Evolutionary conservation across 2,329 filamentous ascomycete species (phyloP).

Genomic region (Fusarium sp.): DNA sequence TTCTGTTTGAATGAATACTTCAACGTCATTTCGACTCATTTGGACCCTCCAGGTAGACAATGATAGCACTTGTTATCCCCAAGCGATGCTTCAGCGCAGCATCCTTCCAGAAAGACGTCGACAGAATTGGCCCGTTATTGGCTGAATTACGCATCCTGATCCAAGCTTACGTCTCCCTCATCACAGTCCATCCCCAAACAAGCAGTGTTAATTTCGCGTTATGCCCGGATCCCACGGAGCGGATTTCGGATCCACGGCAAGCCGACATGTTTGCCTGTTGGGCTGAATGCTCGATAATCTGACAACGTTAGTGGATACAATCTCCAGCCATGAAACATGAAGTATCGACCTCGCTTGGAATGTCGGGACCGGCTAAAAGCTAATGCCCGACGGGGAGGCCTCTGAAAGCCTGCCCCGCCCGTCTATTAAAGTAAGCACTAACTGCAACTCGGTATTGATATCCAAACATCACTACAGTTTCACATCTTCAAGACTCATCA

Average conservation of each 20-base stretch:
- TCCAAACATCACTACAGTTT: background rate
- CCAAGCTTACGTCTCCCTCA: background rate
- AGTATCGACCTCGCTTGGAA: background rate
- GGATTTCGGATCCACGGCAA: background rate
- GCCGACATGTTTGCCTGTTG: background rate
- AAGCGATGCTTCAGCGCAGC: background rate
- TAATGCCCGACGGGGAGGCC: background rate
- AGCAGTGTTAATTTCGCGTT: background rate
- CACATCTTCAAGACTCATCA: background rate
- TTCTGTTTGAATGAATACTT: background rate
- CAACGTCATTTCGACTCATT: background rate
- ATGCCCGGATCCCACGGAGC: background rate
- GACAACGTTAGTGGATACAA: background rate
- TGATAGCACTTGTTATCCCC: background rate
- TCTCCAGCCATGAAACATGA: background rate
- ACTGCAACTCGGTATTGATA: no score
- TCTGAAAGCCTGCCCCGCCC: background rate
- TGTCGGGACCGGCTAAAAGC: background rate
- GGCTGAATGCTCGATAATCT: background rate
- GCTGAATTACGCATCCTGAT: background rate
- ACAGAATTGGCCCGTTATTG: fast-evolving
- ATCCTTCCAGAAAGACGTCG: background rate
- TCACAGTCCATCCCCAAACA: background rate
- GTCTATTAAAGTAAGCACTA: background rate
- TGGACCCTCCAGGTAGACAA: background rate